Evolutionary conservation across 768 basidiomycete genomes (phyloP).

Genomic region (Astraeus odoratus): DNA sequence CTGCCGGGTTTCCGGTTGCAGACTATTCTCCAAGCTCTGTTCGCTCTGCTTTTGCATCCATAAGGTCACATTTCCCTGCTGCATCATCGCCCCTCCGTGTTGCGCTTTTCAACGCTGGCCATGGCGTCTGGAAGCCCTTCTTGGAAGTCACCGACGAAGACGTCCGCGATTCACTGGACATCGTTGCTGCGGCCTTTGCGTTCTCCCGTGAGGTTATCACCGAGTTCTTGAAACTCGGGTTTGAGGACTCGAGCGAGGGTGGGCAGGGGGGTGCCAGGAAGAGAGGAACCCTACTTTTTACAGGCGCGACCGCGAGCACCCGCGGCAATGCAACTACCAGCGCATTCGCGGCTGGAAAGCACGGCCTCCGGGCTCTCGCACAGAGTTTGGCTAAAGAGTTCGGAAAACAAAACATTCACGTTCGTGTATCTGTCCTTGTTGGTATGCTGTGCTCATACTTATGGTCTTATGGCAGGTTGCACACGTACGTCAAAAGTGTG

Average conservation of each 20-base stretch:
- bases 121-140: slow-evolving; percentile 60
- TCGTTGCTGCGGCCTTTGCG: slow-evolving; percentile 52
- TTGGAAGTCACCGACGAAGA: slow-evolving; percentile 56
- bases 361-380: slow-evolving; percentile 52
- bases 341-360: slow-evolving; percentile 59
- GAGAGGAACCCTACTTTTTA: slow-evolving; percentile 62
- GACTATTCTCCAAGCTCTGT: slow-evolving; percentile 47
- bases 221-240: slow-evolving; percentile 49
- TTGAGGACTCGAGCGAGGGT: slow-evolving; percentile 35
- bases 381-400: slow-evolving; percentile 75
- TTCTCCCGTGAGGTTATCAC: slow-evolving; percentile 57
- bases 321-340: slow-evolving; percentile 59
- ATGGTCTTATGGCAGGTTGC: slow-evolving; percentile 38
- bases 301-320: slow-evolving; percentile 62
- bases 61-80: slow-evolving; percentile 40
- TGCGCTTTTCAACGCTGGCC: slow-evolving; percentile 58
- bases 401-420: slow-evolving; percentile 68
- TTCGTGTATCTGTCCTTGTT: slow-evolving; percentile 16
- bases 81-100: slow-evolving; percentile 48
- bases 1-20: slow-evolving; percentile 47
- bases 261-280: slow-evolving; percentile 38
- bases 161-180: slow-evolving; percentile 43
- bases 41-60: slow-evolving; percentile 38
- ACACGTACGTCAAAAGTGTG: slow-evolving; percentile 41
- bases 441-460: not conserved